Evolutionary conservation across 2,329 filamentous ascomycete genomes (phyloP).

Genomic region (Apiospora phragmitis): DNA sequence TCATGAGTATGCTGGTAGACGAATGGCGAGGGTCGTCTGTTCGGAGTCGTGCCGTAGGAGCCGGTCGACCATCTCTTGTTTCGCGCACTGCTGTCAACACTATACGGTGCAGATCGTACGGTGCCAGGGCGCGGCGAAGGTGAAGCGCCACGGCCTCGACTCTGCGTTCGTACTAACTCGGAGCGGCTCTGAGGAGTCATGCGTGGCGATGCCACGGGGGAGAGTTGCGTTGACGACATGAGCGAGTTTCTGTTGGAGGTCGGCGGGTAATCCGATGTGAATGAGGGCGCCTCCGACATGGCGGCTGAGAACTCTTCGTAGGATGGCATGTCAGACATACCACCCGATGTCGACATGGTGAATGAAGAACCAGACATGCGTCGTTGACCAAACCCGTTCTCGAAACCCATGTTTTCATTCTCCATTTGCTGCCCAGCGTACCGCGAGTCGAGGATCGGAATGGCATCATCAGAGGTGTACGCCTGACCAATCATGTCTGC

Average conservation of each 20-base stretch:
- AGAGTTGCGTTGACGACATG: constrained; percentile 70
- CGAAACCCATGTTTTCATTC: constrained; percentile 50
- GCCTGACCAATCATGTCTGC: constrained; percentile 64
- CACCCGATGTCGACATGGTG: constrained; percentile 67
- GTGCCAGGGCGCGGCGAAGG: constrained; percentile 66
- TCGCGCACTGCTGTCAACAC: constrained; percentile 61
- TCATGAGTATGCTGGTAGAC: constrained; percentile 60
- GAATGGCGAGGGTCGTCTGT: constrained; percentile 59
- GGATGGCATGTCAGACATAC: constrained; percentile 66
- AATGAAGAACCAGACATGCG: constrained; percentile 74
- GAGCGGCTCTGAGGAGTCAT: constrained; percentile 62
- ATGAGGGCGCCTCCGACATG: constrained; percentile 67
- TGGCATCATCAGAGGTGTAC: constrained; percentile 62
- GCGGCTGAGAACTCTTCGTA: constrained; percentile 71
- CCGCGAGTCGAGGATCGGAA: constrained; percentile 62
- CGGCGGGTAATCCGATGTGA: constrained; percentile 66
- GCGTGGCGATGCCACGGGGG: constrained; percentile 70
- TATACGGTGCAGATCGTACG: constrained; percentile 70
- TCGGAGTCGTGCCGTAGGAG: constrained; percentile 62
- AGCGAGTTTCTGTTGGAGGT: constrained; percentile 69
- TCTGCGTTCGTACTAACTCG: constrained; percentile 63
- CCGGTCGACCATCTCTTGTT: constrained; percentile 79
- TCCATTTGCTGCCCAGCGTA: constrained; percentile 51
- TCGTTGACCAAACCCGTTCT: constrained; percentile 55
- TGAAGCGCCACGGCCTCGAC: constrained; percentile 66